phyloP scores from a whole-genome alignment of 179 eudicot genomes.

The Camellia oleifera region DNA sequence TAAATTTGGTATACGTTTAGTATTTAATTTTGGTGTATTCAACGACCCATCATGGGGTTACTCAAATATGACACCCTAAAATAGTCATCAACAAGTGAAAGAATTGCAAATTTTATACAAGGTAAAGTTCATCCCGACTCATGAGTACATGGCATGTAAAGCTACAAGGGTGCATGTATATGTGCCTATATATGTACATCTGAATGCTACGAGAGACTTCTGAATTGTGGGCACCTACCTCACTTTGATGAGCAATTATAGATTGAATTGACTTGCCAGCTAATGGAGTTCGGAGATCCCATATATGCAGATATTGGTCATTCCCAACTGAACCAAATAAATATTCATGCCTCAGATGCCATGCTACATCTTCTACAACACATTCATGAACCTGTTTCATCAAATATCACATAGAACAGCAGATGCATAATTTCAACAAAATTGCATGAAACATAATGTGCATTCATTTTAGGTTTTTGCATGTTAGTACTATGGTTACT shows the following conservation, averaged over 20 bases:
- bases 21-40: no score
- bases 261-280: conserved; percentile 77
- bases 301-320: conserved; percentile 79
- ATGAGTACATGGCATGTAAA: not conserved
- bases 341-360: conserved; percentile 91
- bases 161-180: not conserved
- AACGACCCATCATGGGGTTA: not conserved
- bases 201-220: not conserved
- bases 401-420: not conserved
- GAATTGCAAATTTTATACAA: not conserved
- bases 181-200: not conserved
- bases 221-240: conserved; percentile 38
- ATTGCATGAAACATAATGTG: no score
- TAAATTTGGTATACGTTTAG: no score
- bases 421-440: conserved; percentile 3
- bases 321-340: conserved; percentile 95
- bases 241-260: conserved; percentile 89
- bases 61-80: not conserved
- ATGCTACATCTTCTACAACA: conserved; percentile 95
- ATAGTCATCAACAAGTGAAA: not conserved
- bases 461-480: not conserved
- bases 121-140: not conserved
- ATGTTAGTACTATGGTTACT: not conserved
- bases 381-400: conserved; percentile 71
- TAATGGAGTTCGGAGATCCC: conserved; percentile 80